Base-by-base conservation (phyloP, 257 asterid species). In the Orobanche coerulescens region DNA sequence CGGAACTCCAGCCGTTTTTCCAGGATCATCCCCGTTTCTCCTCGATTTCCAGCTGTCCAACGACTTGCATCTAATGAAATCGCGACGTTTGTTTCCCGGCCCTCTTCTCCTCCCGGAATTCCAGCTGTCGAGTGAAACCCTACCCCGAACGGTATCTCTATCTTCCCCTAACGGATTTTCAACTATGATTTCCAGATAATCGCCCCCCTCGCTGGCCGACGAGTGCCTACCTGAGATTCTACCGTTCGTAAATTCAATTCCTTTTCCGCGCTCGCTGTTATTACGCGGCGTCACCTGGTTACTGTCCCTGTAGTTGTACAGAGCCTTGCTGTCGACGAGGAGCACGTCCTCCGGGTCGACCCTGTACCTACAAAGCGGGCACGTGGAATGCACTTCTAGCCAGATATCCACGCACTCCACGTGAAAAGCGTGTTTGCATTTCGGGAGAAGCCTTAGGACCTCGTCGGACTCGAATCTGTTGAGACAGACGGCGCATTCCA, bases 351-450 rank as follows among this genome's bases (percentile, higher is more conserved):
- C 97, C 0, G 95, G 94, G 70, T 81, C 83, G 69, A 90, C 97
- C 13, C 94, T 67, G 76, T 75, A 78, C 3, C 97, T 86, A 48
- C 97, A 90, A 0, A 90, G 93, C 7, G 97, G 97, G 60, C 97
- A 90, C 2, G 97, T 83, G 23, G 97, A 85, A 40, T 90, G 96
- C 11, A 81, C 95, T 5, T 90, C 97, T 0, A 90, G 87, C 97
- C 97, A 90, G 0, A 88, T 83, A 19, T 87, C 95, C 19, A 90
- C 88, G 65, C 97, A 90, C 37, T 90, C 97, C 0, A 90, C 91
- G 60, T 87, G 97, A 63, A 87, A 87, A 0, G 94, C 96, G 67
- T 90, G 97, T 58, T 81, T 87, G 71, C 96, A 90, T 51, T 85
- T 87, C 0, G 97, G 97, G 56, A 90, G 62, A 9, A 87, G 54